These are phyloP conservation scores for Ettlia oleoabundans DNA, from an alignment of 139 green algal genomes.

Conservation along the genomic window DNA sequence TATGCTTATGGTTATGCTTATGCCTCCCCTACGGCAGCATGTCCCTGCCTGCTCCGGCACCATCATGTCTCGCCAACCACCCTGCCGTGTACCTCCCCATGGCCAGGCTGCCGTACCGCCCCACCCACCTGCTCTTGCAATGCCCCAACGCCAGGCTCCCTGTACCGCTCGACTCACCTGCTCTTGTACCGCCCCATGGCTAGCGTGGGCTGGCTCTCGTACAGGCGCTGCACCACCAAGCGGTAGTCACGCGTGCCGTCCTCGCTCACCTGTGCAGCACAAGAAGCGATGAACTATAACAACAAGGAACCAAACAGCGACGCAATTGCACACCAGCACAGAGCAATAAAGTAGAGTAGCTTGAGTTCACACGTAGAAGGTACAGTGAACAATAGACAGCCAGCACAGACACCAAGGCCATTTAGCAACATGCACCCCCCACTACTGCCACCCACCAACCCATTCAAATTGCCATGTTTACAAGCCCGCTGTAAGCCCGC, in stretches of 20 bases:
- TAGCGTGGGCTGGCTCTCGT: constrained; percentile 20
- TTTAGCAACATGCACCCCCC: neutral
- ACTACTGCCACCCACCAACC: neutral
- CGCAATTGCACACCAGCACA: no score
- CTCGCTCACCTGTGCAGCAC: constrained; percentile 26
- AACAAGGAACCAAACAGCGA: no score
- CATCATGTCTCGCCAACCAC: no score
- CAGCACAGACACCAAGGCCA: neutral
- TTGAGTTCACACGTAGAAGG: neutral
- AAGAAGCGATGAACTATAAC: neutral
- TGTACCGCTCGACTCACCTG: neutral
- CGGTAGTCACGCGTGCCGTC: constrained; percentile 65
- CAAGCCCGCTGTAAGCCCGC: neutral
- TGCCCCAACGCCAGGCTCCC: no score
- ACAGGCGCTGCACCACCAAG: constrained; percentile 61
- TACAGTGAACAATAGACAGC: neutral
- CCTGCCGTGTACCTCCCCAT: no score
- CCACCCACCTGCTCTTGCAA: no score
- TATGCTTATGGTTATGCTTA: no score
- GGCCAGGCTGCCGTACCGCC: no score
- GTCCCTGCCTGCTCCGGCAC: no score
- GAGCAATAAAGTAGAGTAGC: neutral
- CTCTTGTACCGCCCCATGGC: constrained; percentile 22
- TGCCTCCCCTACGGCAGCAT: no score
- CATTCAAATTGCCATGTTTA: neutral